A percentile compares a stretch with the other conserved stretches of the same genome.
Conservation (phyloP, 306 rosid genomes). For the Castanea crenata region DNA sequence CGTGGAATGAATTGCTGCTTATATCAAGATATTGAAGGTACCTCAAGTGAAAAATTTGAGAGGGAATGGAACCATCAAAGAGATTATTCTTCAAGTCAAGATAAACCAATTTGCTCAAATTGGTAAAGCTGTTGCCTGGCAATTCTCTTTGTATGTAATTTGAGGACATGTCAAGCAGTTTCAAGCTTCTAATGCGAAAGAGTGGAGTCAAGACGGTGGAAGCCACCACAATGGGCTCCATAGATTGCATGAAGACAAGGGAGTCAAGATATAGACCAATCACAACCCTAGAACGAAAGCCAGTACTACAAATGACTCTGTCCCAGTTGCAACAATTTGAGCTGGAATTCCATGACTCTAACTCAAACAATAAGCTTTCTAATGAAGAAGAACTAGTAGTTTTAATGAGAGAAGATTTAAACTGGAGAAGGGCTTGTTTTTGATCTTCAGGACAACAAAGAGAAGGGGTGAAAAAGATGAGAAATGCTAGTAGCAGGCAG, state of each 20-base stretch:
- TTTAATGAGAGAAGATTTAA: constrained; percentile 17
- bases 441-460: constrained; percentile 21
- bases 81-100: constrained; percentile 24
- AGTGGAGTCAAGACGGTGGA: constrained; percentile 12
- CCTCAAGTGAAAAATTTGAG: too few species aligned
- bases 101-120: constrained; percentile 19
- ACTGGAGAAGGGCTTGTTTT: constrained; percentile 23
- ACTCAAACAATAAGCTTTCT: background rate
- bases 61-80: background rate
- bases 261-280: too few species aligned
- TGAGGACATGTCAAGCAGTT: constrained; percentile 15
- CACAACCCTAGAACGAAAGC: background rate
- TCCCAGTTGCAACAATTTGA: constrained; percentile 30
- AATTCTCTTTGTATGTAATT: constrained; percentile 17
- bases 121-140: constrained; percentile 11
- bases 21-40: too few species aligned
- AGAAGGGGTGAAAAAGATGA: background rate
- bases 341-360: constrained; percentile 29
- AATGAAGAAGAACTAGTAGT: background rate
- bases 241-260: background rate
- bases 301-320: constrained; percentile 10
- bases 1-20: too few species aligned
- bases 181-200: constrained; percentile 25
- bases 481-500: too few species aligned
- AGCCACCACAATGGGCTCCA: constrained; percentile 7